Conservation (phyloP, 2,329 filamentous ascomycete genomes). For the Blastomyces emzantsi region DNA sequence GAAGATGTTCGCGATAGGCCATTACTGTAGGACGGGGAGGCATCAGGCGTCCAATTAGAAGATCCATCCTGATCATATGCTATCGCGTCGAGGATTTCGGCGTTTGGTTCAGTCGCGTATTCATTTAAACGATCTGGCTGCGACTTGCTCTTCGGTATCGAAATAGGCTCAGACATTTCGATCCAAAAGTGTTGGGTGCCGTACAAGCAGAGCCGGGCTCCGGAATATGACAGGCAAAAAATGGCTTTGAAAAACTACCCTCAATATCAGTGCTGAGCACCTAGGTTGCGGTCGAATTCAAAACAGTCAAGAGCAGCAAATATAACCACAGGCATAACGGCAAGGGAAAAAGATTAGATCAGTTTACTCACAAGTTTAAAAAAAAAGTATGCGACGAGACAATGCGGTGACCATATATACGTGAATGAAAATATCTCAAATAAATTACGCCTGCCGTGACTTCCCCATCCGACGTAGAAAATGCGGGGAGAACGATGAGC, state of each 20-base stretch:
- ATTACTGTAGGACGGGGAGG: constrained; percentile 45
- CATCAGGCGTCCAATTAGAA: constrained; percentile 37
- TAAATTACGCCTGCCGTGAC: background rate
- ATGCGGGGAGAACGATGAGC: background rate
- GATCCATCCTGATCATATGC: constrained; percentile 22
- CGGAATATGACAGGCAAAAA: background rate
- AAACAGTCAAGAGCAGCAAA: background rate
- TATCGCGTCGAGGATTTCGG: constrained; percentile 26
- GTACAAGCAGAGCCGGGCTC: background rate
- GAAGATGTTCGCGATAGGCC: constrained; percentile 65
- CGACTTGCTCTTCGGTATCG: constrained; percentile 21
- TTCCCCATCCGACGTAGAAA: background rate
- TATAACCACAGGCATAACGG: background rate
- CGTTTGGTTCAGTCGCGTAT: constrained; percentile 13
- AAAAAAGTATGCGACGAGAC: background rate
- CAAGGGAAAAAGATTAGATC: background rate
- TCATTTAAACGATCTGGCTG: constrained; percentile 19
- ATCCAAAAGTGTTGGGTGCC: background rate
- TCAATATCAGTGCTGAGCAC: background rate
- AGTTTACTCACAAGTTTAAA: background rate
- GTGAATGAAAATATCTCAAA: background rate
- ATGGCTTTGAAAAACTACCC: background rate
- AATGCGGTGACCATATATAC: background rate
- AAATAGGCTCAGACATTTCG: constrained; percentile 23
- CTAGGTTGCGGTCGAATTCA: background rate